Base-by-base conservation (phyloP, 345 rosid species). In the Eucalyptus camaldulensis region DNA sequence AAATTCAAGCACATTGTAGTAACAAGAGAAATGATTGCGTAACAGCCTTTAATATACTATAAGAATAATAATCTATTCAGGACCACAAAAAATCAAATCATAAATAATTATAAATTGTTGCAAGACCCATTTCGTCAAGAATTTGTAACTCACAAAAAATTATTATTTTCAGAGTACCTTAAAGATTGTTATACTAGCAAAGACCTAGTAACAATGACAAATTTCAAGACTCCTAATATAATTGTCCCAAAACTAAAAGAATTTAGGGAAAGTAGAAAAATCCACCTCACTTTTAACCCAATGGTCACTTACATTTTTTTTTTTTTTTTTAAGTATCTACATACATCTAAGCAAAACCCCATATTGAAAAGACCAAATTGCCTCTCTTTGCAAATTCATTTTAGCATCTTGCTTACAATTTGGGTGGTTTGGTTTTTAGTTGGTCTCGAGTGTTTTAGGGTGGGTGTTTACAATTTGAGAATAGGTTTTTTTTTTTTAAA, bases 71-170 rank as follows among this genome's bases (percentile, higher is more conserved):
- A 53, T 53, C 1, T 53, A 53, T 53, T 53, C 0, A 3, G 5
- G 1, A 19, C 24, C 0, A 21, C 0, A 53, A 53, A 53, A 19
- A 53, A 53, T 8, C 5, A 53, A 53, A 53, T 21, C 2, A 53
- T 0, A 4, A 53, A 53, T 53, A 1, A 8, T 53, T 4, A 53
- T 53, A 53, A 53, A 53, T 19, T 53, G 0, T 4, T 4, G 4
- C 8, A 53, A 53, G 5, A 53, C 25, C 1, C 2, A 53, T 2
- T 21, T 53, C 1, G 4, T 53, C 5, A 53, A 53, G 10, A 21
- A 53, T 8, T 53, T 21, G 10, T 53, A 2, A 1, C 4, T 53
- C 10, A 21, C 1, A 53, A 53, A 21, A 21, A 0, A 53, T 0
- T 53, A 53, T 21, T 53, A 53, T 53, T 53, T 2, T 53, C 10